Percentiles rank a stretch among this genome's conserved stretches.
Evolutionary conservation across 768 basidiomycete species (phyloP).

Genomic region (Rickenella mellea): DNA sequence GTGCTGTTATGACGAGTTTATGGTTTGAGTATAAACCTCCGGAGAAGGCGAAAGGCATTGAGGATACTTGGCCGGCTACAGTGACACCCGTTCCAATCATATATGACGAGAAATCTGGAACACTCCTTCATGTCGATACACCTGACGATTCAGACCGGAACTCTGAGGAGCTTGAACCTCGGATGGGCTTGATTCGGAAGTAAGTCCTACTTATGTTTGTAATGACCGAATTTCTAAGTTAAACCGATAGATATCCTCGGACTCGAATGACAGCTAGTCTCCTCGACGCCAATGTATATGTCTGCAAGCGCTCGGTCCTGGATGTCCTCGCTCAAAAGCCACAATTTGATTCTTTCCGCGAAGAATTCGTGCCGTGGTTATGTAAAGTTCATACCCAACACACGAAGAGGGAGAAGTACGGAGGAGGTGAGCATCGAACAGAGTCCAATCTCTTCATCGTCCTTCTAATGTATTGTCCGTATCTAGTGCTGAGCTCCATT

Average conservation of each 20-base stretch:
- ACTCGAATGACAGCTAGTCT: conserved; percentile 56
- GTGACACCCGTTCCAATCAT: conserved; percentile 41
- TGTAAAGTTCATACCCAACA: conserved; percentile 77
- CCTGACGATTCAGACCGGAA: conserved; percentile 60
- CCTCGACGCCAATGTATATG: conserved; percentile 86
- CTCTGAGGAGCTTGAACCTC: conserved; percentile 60
- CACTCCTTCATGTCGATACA: conserved; percentile 65
- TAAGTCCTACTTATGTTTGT: conserved; percentile 22
- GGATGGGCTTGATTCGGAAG: conserved; percentile 68
- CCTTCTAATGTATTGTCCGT: not conserved
- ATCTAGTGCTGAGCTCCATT: conserved; percentile 36
- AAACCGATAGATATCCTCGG: conserved; percentile 52
- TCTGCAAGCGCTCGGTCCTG: conserved; percentile 68
- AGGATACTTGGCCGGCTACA: conserved; percentile 57
- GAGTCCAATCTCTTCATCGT: conserved; percentile 2
- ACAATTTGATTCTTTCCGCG: conserved; percentile 72
- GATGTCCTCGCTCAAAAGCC: conserved; percentile 50
- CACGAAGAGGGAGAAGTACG: conserved; percentile 51
- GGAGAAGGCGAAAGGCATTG: conserved; percentile 33
- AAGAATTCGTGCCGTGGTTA: conserved; percentile 90
- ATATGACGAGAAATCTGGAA: conserved; percentile 58
- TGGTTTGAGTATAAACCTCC: conserved; percentile 46
- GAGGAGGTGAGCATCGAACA: conserved; percentile 34
- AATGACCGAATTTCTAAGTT: not conserved
- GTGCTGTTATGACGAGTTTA: conserved; percentile 54